Conservation (phyloP, 2,329 filamentous ascomycete genomes). For the Fusarium sarcochroum region DNA sequence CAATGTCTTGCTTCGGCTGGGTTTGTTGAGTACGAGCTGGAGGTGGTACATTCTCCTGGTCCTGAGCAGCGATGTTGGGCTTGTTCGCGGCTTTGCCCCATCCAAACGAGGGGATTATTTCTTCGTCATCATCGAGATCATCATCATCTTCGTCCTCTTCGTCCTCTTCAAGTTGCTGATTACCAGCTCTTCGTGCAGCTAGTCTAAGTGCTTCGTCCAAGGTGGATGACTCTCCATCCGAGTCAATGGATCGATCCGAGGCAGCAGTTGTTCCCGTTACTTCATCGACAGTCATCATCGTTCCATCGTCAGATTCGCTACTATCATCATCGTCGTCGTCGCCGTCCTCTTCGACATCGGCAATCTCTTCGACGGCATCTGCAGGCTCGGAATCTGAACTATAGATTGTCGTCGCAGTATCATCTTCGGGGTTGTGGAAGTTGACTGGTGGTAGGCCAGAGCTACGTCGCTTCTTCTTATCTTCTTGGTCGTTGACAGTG, state of each 20-base stretch:
- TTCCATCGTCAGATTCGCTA: conserved; percentile 79
- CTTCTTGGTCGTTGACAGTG: conserved; percentile 75
- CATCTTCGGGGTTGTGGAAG: conserved; percentile 75
- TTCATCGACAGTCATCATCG: conserved; percentile 87
- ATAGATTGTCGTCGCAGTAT: conserved; percentile 80
- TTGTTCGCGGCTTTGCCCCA: conserved; percentile 73
- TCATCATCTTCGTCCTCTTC: conserved; percentile 55
- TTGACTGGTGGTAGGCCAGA: conserved; percentile 76
- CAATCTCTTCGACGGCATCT: conserved; percentile 68
- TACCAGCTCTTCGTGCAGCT: conserved; percentile 82
- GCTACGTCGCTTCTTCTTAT: conserved; percentile 73
- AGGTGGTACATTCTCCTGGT: conserved; percentile 59
- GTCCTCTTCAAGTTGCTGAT: conserved; percentile 72
- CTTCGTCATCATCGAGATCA: conserved; percentile 75
- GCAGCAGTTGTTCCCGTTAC: conserved; percentile 77
- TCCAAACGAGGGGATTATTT: conserved; percentile 82
- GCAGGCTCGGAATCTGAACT: conserved; percentile 75
- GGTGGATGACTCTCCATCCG: conserved; percentile 76
- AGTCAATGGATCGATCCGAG: conserved; percentile 71
- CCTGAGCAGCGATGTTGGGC: conserved; percentile 49
- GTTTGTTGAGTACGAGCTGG: conserved; percentile 25
- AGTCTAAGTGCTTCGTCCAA: conserved; percentile 84
- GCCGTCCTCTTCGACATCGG: conserved; percentile 64
- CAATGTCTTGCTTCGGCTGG: conserved; percentile 32
- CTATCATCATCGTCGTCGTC: conserved; percentile 62